Conservation (phyloP, 768 basidiomycete genomes). For the Amanita brunnescens region DNA sequence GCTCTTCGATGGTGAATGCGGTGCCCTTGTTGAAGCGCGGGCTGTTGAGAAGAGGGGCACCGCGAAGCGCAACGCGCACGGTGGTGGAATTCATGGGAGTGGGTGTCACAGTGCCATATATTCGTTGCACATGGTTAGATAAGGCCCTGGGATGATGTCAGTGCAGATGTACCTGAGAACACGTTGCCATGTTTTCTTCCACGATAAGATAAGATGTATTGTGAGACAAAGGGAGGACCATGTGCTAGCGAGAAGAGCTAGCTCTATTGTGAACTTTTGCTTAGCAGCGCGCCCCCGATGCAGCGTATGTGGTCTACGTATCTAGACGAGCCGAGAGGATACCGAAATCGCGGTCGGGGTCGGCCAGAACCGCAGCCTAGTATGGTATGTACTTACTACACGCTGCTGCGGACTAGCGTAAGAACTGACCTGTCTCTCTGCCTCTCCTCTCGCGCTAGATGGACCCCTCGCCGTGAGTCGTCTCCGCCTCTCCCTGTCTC, state of each 20-base stretch:
- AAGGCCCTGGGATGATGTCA: too few species aligned
- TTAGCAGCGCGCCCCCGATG: neutral
- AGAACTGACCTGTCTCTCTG: neutral
- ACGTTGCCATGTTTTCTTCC: too few species aligned
- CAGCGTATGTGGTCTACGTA: constrained; percentile 6
- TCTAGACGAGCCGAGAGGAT: neutral
- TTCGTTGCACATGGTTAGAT: too few species aligned
- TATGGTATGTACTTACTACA: neutral
- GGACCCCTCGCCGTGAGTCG: constrained; percentile 2
- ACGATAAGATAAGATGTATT: too few species aligned
- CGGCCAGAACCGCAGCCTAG: neutral
- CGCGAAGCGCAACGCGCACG: constrained; percentile 47
- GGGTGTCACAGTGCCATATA: too few species aligned
- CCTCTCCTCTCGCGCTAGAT: neutral
- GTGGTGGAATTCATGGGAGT: too few species aligned
- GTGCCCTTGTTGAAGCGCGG: constrained; percentile 78
- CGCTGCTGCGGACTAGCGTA: neutral
- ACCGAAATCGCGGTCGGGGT: too few species aligned
- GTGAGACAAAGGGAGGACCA: too few species aligned
- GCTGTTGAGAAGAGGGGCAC: constrained; percentile 51
- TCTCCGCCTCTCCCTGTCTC: neutral
- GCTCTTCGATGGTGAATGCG: constrained; percentile 60
- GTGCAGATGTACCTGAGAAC: too few species aligned
- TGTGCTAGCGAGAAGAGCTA: too few species aligned
- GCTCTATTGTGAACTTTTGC: neutral